Base-by-base conservation (phyloP, 2,329 filamentous ascomycete species). In the Neofusicoccum kwambonambiense region DNA sequence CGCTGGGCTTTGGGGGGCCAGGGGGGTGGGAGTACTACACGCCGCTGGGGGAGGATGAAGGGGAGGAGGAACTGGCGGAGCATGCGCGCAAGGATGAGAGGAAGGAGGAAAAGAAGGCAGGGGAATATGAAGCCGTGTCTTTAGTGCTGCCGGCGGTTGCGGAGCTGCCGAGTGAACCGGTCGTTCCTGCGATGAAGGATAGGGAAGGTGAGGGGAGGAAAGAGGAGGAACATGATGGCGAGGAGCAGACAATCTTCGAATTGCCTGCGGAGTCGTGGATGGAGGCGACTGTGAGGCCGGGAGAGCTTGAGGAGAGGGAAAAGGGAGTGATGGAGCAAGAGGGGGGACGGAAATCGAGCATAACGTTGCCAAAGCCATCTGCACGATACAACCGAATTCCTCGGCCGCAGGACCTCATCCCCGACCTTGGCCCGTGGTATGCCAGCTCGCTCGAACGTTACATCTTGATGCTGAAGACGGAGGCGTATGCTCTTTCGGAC, bases 381-480 rank as follows among this genome's bases (percentile, higher is more conserved):
- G 17, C 42, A 4, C 39, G 56, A 13, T 45, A 60, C n/a, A 60
- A 60, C n/a, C 41, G 52, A 12, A 57, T 57, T n/a, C 56, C 56
- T 17, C 56, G 56, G 31, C 39, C 56, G 34, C 68, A 68, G 27
- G 75, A 78, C 63, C 65, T 77, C 58, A 80, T 85, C 68, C 81
- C 82, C 27, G 84, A 85, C 68, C 75, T 87, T n/a, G 82, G 85
- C 66, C 81, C 83, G 2, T 86, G 84, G 82, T 86, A 82, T 68
- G 82, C 80, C 68, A 82, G 83, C 2, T 86, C 84, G 31, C 71
- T 87, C 54, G 80, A 83, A 57, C 78, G 84, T 47, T 87, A 82
- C 69, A 80, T 84, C 35, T 75, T 77, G 3, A 86, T 86, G 83
- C 75, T 87, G 27, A 80, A 81, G 56, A 79, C 81, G 61, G 84